phyloP scores from a whole-genome alignment of 2,329 filamentous ascomycete genomes.

The Tothia fuscella region DNA sequence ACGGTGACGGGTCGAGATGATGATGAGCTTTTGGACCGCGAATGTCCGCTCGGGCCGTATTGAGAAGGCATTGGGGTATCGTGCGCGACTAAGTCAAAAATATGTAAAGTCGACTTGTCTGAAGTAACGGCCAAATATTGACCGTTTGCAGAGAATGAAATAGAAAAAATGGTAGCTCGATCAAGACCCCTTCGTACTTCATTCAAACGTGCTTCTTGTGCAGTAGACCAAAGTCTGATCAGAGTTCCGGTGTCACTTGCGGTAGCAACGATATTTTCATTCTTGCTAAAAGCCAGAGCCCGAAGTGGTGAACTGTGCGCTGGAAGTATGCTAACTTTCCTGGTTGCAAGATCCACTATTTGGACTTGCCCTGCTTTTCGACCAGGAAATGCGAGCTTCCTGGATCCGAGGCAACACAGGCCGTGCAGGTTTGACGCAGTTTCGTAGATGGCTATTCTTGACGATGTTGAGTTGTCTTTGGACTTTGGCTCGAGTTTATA shows the following conservation, averaged over 20 bases:
- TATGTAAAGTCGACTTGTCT: slow-evolving; percentile 89
- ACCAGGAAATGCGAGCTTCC: slow-evolving; percentile 74
- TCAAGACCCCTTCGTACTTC: slow-evolving; percentile 87
- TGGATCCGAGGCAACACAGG: slow-evolving; percentile 63
- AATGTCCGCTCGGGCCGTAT: no score
- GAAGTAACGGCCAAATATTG: slow-evolving; percentile 80
- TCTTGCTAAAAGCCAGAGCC: slow-evolving; percentile 66
- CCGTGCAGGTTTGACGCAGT: slow-evolving; percentile 77
- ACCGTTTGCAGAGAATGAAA: slow-evolving; percentile 76
- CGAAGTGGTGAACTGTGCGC: slow-evolving; percentile 72
- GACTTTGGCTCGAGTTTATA: slow-evolving; percentile 68
- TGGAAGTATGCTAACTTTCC: slow-evolving; percentile 84
- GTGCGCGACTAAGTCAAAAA: slow-evolving; percentile 58
- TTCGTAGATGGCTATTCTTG: slow-evolving; percentile 57
- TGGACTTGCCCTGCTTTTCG: slow-evolving; percentile 80
- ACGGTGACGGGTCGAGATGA: neutral
- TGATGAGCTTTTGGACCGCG: neutral
- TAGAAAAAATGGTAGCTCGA: slow-evolving; percentile 71
- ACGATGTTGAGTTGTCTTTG: slow-evolving; percentile 32
- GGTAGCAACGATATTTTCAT: slow-evolving; percentile 74
- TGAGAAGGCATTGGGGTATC: neutral
- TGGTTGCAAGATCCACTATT: slow-evolving; percentile 63
- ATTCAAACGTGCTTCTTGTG: slow-evolving; percentile 65
- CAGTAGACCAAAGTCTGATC: slow-evolving; percentile 72
- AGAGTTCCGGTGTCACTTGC: slow-evolving; percentile 90